A percentile compares a stretch with the other conserved stretches of the same genome.
phyloP scores from a whole-genome alignment of 1,284 basidiomycete species.

The Fomitopsis pinicola region DNA sequence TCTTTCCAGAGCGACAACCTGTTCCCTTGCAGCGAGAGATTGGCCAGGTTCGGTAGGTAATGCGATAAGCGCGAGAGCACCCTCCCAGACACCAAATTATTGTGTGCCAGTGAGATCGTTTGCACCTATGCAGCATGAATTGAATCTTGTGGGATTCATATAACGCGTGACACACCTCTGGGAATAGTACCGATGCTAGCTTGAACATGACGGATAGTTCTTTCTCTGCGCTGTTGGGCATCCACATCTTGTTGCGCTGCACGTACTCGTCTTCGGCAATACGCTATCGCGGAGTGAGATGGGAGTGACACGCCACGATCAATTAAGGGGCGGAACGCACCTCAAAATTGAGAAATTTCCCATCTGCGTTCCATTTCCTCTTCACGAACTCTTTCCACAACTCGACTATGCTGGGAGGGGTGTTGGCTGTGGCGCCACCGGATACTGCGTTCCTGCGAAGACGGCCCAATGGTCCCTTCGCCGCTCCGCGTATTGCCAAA shows the following conservation, averaged over 20 bases:
- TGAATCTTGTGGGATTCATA: background rate
- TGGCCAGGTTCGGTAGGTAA: slow-evolving; percentile 70
- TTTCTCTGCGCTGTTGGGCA: slow-evolving; percentile 57
- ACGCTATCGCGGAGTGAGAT: slow-evolving; percentile 25
- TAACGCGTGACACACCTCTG: slow-evolving; percentile 46
- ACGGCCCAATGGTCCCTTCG: slow-evolving; percentile 42
- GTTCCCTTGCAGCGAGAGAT: slow-evolving; percentile 81
- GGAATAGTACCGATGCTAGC: slow-evolving; percentile 72
- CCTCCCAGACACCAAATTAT: slow-evolving; percentile 44
- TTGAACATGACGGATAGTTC: slow-evolving; percentile 85
- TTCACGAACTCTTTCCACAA: slow-evolving; percentile 69
- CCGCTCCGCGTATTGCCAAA: slow-evolving; percentile 52
- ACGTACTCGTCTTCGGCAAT: slow-evolving; percentile 74
- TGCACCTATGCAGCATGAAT: slow-evolving; percentile 45
- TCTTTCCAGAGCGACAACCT: slow-evolving; percentile 63
- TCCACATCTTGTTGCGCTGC: slow-evolving; percentile 65
- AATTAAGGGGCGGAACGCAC: slow-evolving; percentile 31
- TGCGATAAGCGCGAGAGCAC: slow-evolving; percentile 53
- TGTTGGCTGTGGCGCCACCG: slow-evolving; percentile 16
- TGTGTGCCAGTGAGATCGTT: slow-evolving; percentile 72
- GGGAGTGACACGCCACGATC: background rate
- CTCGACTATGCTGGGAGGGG: slow-evolving; percentile 41
- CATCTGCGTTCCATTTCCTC: slow-evolving; percentile 63
- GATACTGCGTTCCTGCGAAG: slow-evolving; percentile 54
- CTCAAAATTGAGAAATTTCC: slow-evolving; percentile 76